Evolutionary conservation across 805 yeast species (phyloP), one percentile per base, ranked within the genome.

Genomic region (Vanderwaltozyma yarrowii): DNA sequence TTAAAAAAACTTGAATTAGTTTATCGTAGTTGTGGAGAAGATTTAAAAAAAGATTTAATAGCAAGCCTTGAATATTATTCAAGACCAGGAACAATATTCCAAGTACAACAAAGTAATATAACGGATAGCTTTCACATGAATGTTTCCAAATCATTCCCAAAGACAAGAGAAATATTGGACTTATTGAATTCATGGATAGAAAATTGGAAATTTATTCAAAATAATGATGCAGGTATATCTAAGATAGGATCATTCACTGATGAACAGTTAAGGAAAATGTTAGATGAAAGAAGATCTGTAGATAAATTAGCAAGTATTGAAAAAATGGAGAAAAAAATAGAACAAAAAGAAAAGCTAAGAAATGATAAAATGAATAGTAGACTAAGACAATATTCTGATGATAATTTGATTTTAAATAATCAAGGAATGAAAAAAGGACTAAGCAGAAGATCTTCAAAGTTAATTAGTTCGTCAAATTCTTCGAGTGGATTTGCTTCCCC

Each of bases 201-300:
- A 0, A 43, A 42, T 37, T 57, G 60, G 60, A 50, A 48, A 30
- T 40, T 32, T 20, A 49, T 55, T 15, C 45, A 45, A 20, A 42
- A 44, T 10, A 55, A 52, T 33, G 21, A 26, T 1, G 41, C 35
- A 8, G 37, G 44, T 4, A 25, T 20, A 5, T 30, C 38, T 12
- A 41, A 44, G 33, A 38, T 53, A 10, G 39, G 38, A 9, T 44
- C 35, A 16, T 14, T 42, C 13, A 42, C 42, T 16, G 42, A 39
- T 10, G 38, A 40, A 5, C 54, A 50, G 29, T 15, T 54, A 28
- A n/a, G 9, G 2, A 51, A 45, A 18, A 43, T 56, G 51, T 19
- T 51, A 5, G 46, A 46, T n/a, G 63, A 58, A 30, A 51, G 56
- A 33, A 38, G 47, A 32, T 44, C 48, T 7, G 54, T 50, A 2